Base-by-base conservation (phyloP, 306 rosid species). In the Fragaria nilgerrensis region DNA sequence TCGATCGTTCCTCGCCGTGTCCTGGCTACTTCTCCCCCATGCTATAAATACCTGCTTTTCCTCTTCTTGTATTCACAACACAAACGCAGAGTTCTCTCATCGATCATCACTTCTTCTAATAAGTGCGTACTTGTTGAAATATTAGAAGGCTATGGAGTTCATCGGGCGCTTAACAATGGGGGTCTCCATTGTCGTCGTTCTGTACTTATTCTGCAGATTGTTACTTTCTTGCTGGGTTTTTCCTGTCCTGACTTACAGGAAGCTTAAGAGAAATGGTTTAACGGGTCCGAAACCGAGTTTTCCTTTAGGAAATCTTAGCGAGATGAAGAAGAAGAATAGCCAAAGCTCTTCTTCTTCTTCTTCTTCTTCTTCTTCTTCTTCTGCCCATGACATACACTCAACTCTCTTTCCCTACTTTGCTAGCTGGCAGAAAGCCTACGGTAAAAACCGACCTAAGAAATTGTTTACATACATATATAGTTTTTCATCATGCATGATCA, bases 251-350 rank as follows among this genome's bases (percentile, higher is more conserved):
- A 76, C 65, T 3, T 78, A 79, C 67, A 50, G 50, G 10, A 88
- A 93, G 68, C 85, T 93, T 12, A 85, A 83, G 86, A 79, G 80
- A 82, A 82, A 85, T 82, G 98, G 98, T 4, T 85, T 93, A 66
- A 58, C 79, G 65, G 98, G 98, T 5, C 98, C 98, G 55, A 6
- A 78, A 34, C 98, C 98, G 55, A 79, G 77, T 65, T 93, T 93
- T 66, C 98, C 98, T 1, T 77, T 93, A 7, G 97, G 98, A 61
- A 93, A 93, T 76, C 78, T 88, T n/a, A 47, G 45, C 37, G 96
- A 91, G 74, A 93, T 93, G 79, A 85, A 80, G 78, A 87, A 59
- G 77, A 90, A 78, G 79, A 79, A 3, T 10, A 78, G 47, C 41
- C 15, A 29, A n/a, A 55, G 19, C 55, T 36, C 70, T 65, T 19